These are phyloP conservation scores for Wickerhamiella domercqiae DNA, from an alignment of 805 yeast species.

Conservation along the genomic window DNA sequence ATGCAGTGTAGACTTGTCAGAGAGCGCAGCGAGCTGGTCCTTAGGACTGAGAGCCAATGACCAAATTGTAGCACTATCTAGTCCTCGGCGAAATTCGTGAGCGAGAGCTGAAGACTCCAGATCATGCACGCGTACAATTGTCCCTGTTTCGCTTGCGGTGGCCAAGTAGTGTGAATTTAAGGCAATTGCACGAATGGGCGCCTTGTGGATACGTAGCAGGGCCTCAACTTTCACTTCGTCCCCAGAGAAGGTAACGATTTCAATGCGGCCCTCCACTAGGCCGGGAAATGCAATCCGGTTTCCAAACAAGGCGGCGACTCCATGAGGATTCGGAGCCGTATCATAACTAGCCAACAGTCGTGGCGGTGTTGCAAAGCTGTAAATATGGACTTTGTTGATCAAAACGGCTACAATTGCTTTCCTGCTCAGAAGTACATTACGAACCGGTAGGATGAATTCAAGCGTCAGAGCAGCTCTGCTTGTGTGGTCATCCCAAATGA, in stretches of 20 bases:
- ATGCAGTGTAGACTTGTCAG: constrained; percentile 83
- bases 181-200: constrained; percentile 46
- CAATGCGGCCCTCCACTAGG: constrained; percentile 59
- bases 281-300: constrained; percentile 63
- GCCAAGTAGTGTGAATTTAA: constrained; percentile 57
- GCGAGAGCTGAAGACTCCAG: constrained; percentile 50
- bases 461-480: constrained; percentile 54
- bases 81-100: constrained; percentile 80
- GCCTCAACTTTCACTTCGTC: constrained; percentile 47
- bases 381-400: constrained; percentile 50
- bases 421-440: constrained; percentile 60
- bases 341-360: constrained; percentile 46
- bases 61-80: constrained; percentile 69
- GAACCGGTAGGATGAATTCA: constrained; percentile 62
- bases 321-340: constrained; percentile 46
- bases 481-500: constrained; percentile 87
- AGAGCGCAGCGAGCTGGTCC: constrained; percentile 68
- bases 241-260: constrained; percentile 52
- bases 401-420: constrained; percentile 61
- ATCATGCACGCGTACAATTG: constrained; percentile 60
- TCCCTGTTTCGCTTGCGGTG: constrained; percentile 70
- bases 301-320: constrained; percentile 40
- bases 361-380: constrained; percentile 73
- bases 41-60: constrained; percentile 73
- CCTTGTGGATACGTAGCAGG: constrained; percentile 64